Evolutionary conservation across 176 grass and related monocot species (phyloP).

Genomic region (Chrysopogon serrulatus): DNA sequence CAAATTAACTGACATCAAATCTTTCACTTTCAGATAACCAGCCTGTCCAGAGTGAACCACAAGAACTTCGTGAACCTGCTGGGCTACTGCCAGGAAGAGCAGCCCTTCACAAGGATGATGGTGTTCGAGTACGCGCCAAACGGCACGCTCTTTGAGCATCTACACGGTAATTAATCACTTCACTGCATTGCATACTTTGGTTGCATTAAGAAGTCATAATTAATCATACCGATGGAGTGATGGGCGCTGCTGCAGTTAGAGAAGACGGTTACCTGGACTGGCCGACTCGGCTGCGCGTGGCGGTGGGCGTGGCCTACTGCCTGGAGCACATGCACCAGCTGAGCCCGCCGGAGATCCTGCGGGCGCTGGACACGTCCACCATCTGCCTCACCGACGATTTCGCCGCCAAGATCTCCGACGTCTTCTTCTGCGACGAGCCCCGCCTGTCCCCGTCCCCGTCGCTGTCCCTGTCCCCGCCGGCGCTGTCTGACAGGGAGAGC

Average conservation of each 20-base stretch:
- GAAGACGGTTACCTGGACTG: constrained; percentile 78
- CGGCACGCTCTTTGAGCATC: constrained; percentile 88
- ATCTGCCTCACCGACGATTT: constrained; percentile 87
- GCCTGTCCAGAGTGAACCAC: constrained; percentile 78
- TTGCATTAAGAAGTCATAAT: no score
- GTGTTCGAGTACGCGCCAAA: constrained; percentile 94
- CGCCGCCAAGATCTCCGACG: constrained; percentile 83
- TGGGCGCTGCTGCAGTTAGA: constrained; percentile 34
- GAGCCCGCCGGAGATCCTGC: constrained; percentile 52
- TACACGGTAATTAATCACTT: constrained; percentile 63
- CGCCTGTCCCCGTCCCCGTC: no score
- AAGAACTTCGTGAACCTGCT: constrained; percentile 93
- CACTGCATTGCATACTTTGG: neutral
- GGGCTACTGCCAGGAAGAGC: constrained; percentile 79
- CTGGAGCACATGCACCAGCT: constrained; percentile 90
- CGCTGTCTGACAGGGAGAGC: constrained; percentile 23
- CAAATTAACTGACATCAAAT: no score
- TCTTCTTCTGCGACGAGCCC: constrained; percentile 48
- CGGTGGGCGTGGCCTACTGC: constrained; percentile 75
- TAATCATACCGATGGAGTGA: neutral
- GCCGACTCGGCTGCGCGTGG: constrained; percentile 64
- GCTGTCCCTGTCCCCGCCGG: neutral
- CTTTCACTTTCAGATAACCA: constrained; percentile 55
- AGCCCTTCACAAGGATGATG: constrained; percentile 96
- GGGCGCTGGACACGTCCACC: constrained; percentile 59